Evolutionary conservation across 768 basidiomycete genomes (phyloP).

Genomic region (Termitomyces bulborhizus): DNA sequence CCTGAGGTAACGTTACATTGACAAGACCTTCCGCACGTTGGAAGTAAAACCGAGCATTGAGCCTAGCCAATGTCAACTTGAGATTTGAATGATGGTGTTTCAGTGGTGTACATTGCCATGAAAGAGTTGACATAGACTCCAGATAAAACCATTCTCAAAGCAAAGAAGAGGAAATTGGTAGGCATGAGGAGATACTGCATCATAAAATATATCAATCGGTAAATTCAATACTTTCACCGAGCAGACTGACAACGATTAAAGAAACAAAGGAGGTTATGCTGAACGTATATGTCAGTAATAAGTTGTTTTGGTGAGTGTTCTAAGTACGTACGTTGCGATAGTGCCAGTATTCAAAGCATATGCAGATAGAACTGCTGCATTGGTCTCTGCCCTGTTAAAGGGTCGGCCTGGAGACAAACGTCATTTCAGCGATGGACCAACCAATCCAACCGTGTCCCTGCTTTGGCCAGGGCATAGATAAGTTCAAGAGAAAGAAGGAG

Average conservation of each 20-base stretch:
- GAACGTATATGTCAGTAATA: background rate
- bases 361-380: background rate
- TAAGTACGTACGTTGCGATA: background rate
- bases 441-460: background rate
- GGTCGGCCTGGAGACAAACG: too few relatives aligned
- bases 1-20: background rate
- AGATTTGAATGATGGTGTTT: too few relatives aligned
- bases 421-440: too few relatives aligned
- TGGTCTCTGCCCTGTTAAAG: background rate
- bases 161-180: background rate
- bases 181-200: background rate
- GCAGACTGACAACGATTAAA: background rate
- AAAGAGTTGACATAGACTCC: background rate
- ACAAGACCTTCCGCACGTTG: background rate
- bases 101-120: background rate
- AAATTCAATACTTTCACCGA: too few relatives aligned
- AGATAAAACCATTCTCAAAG: background rate
- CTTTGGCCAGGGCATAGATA: background rate
- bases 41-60: background rate
- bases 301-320: too few relatives aligned
- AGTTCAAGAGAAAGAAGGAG: background rate
- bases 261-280: background rate
- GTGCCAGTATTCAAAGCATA: background rate
- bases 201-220: too few relatives aligned
- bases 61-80: too few relatives aligned